phyloP scores from a whole-genome alignment of 768 basidiomycete species.

The Tylopilus sp. region DNA sequence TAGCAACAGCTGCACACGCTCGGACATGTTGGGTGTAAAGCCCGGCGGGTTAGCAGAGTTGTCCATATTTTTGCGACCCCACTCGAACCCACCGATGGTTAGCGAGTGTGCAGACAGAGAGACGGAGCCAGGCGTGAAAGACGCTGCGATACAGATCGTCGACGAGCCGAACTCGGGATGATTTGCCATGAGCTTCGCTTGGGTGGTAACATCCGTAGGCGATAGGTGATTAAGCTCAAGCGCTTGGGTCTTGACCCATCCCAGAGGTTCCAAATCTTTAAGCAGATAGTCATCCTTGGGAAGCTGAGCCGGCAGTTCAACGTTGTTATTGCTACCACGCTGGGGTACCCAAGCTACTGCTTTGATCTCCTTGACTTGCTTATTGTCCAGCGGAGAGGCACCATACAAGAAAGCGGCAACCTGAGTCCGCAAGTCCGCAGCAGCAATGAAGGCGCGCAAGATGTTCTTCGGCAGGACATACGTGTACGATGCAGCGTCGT shows the following conservation, averaged over 20 bases:
- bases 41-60: slow-evolving; percentile 82
- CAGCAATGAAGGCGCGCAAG: slow-evolving; percentile 87
- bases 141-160: slow-evolving; percentile 89
- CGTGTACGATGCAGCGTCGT: slow-evolving; percentile 91
- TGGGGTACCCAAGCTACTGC: slow-evolving; percentile 98
- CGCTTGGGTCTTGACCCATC: slow-evolving; percentile 97
- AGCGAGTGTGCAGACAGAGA: slow-evolving; percentile 91
- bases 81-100: slow-evolving; percentile 92
- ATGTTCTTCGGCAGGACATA: slow-evolving; percentile 98
- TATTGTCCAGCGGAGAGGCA: slow-evolving; percentile 89
- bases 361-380: slow-evolving; percentile 98
- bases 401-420: slow-evolving; percentile 95
- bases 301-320: slow-evolving; percentile 86
- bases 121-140: slow-evolving; percentile 97
- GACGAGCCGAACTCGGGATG: slow-evolving; percentile 94
- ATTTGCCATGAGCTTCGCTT: slow-evolving; percentile 95
- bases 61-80: slow-evolving; percentile 93
- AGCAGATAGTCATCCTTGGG: slow-evolving; percentile 94
- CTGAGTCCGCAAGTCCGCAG: slow-evolving; percentile 93
- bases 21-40: slow-evolving; percentile 99
- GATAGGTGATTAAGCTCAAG: slow-evolving; percentile 90
- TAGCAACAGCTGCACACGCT: slow-evolving; percentile 86
- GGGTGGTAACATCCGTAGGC: slow-evolving; percentile 89
- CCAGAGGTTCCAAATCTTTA: slow-evolving; percentile 91
- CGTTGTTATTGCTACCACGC: slow-evolving; percentile 89